Evolutionary conservation across 441 rosid species (phyloP), one percentile per base, ranked within the genome.

Genomic region (Erysimum cheiri): DNA sequence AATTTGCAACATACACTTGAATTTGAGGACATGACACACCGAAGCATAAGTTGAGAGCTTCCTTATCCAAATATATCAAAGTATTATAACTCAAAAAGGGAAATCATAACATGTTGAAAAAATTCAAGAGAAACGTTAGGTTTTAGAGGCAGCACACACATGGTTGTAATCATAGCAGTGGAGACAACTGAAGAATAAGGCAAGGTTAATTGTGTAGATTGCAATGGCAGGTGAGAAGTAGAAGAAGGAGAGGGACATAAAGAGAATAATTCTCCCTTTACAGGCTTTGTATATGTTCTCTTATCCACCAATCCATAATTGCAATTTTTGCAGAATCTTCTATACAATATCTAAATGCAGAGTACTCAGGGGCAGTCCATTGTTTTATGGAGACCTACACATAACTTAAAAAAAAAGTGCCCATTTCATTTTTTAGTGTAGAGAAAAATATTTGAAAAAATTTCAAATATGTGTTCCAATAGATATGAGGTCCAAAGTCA

Each of bases 21-120:
- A 36, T 63, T 26, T 26, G 64, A 46, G 36, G 64, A 55, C 57
- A 63, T 63, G 53, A 47, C 49, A 72, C 24, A 12, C n/a, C 36
- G 28, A 8, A 44, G 15, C 33, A 35, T 14, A 40, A 59, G 37
- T 65, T 54, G 41, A 55, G 56, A 60, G 68, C 43, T 60, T 60
- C 17, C 22, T 58, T 31, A 57, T 32, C 47, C 29, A 52, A 26
- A 28, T 24, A 52, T 53, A 52, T 52, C 15, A 73, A 66, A 67
- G 11, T 46, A 47, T 31, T 57, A 48, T 55, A 60, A 43, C 77
- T 66, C 24, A 49, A 41, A 48, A 52, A 40, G 41, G 57, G 37
- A 60, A 66, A 73, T 73, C 71, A 73, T 73, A 67, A 60, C 77
- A 73, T 32, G 71, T 73, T 48, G 71, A 50, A 59, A 73, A 66